A percentile compares a stretch with the other conserved stretches of the same genome.
These are phyloP conservation scores for Cupressus sempervirens DNA, from an alignment of 75 land plant genomes.

Conservation along the genomic window DNA sequence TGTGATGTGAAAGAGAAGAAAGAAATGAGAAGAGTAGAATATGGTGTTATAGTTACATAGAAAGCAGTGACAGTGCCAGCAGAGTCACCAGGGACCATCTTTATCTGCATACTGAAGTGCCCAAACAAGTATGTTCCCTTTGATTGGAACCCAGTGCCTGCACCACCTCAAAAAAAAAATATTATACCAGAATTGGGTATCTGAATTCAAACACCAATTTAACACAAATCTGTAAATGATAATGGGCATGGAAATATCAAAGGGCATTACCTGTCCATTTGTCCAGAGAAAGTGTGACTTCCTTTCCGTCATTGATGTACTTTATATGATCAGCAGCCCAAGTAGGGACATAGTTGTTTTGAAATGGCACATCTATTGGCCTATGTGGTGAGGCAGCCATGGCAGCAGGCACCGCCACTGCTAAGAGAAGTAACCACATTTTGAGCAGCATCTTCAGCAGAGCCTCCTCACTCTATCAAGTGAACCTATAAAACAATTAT, in stretches of 20 bases:
- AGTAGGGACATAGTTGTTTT: conserved; percentile 50
- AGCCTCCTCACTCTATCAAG: not conserved
- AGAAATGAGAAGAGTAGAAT: not conserved
- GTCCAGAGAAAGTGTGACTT: conserved; percentile 41
- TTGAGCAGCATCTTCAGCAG: not conserved
- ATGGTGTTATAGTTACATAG: conserved; percentile 32
- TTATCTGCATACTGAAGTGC: conserved; percentile 67
- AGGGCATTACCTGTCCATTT: conserved; percentile 44
- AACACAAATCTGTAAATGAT: not conserved
- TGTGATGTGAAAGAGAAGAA: not conserved
- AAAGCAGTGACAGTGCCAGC: conserved; percentile 66
- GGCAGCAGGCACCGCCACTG: not conserved
- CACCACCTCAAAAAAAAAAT: not conserved
- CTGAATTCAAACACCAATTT: not conserved
- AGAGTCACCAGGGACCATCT: conserved; percentile 60
- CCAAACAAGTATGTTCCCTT: conserved; percentile 60
- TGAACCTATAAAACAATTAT: not conserved
- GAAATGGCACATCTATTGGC: conserved; percentile 48
- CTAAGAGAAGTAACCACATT: not conserved
- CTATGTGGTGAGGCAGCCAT: conserved; percentile 38
- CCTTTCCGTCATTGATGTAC: conserved; percentile 53
- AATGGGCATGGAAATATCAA: not conserved
- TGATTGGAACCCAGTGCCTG: conserved; percentile 66
- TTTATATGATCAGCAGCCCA: conserved; percentile 67
- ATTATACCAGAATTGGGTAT: not conserved